Evolutionary conservation across 306 rosid species (phyloP).

Genomic region (Rosa lucieae): DNA sequence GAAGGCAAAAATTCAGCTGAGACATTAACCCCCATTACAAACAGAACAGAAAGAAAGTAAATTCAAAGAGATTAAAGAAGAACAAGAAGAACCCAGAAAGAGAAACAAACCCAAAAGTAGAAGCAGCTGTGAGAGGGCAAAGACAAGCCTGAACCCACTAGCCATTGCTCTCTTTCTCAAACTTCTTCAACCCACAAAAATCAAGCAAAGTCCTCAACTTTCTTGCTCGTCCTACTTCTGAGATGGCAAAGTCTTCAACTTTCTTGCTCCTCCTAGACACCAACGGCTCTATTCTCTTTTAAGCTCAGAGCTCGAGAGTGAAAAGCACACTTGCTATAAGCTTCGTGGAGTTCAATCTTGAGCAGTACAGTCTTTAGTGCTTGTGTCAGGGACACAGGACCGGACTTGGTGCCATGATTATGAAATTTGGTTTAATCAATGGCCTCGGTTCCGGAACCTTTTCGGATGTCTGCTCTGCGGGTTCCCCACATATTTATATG

Average conservation of each 20-base stretch:
- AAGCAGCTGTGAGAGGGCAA: slow-evolving; percentile 47
- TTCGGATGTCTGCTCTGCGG: slow-evolving; percentile 44
- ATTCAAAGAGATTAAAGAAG: background rate
- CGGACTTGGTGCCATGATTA: slow-evolving; percentile 45
- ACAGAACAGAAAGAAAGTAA: background rate
- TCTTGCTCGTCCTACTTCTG: slow-evolving; percentile 11
- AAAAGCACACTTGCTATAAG: background rate
- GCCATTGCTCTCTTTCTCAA: slow-evolving; percentile 39
- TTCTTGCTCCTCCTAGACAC: slow-evolving; percentile 7
- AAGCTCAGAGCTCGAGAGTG: slow-evolving; percentile 26
- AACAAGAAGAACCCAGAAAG: slow-evolving; percentile 21
- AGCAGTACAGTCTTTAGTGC: background rate
- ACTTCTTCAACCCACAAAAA: slow-evolving; percentile 9
- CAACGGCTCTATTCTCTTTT: slow-evolving; percentile 47
- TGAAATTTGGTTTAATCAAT: slow-evolving; percentile 35
- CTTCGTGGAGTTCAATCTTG: background rate
- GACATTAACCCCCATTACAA: background rate
- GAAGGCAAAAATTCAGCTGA: background rate
- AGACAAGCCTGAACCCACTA: slow-evolving; percentile 40
- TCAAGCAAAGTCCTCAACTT: slow-evolving; percentile 8
- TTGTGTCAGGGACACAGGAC: slow-evolving; percentile 30
- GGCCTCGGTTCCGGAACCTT: slow-evolving; percentile 50
- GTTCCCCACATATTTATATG: slow-evolving; percentile 8
- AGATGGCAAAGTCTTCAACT: background rate
- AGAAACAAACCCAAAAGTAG: slow-evolving; percentile 65